These are phyloP conservation scores for Canna indica DNA, from an alignment of 176 grass and related monocot species.

Conservation along the genomic window DNA sequence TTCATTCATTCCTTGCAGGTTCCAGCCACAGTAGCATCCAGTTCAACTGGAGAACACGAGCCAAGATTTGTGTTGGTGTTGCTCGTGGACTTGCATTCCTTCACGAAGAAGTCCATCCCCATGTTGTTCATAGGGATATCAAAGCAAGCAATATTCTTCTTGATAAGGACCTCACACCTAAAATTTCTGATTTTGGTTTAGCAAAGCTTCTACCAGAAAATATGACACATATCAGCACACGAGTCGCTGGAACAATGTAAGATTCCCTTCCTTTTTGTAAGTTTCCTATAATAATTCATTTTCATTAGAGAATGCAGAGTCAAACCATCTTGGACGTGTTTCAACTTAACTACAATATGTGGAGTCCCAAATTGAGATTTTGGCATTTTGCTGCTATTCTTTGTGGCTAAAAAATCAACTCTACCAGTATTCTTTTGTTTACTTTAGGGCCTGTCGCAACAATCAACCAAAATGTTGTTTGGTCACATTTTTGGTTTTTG, in stretches of 20 bases:
- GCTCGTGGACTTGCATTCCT: conserved; percentile 68
- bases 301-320: not conserved
- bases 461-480: not conserved
- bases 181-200: conserved; percentile 88
- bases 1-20: conserved; percentile 28
- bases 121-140: conserved; percentile 82
- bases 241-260: conserved; percentile 79
- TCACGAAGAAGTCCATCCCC: conserved; percentile 55
- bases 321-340: not conserved
- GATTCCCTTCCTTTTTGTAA: conserved; percentile 10
- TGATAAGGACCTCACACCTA: conserved; percentile 67
- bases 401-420: not conserved
- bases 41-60: conserved; percentile 64
- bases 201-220: conserved; percentile 67
- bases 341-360: not conserved
- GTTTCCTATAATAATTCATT: not conserved
- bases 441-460: not conserved
- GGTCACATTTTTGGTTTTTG: not conserved
- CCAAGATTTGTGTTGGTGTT: conserved; percentile 63
- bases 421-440: not conserved
- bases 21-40: conserved; percentile 40
- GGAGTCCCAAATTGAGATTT: not conserved
- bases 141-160: conserved; percentile 91
- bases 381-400: not conserved
- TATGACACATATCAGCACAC: conserved; percentile 74